These are phyloP conservation scores for Dactylella cylindrospora DNA, from an alignment of 2,329 filamentous ascomycete genomes.

Conservation along the genomic window DNA sequence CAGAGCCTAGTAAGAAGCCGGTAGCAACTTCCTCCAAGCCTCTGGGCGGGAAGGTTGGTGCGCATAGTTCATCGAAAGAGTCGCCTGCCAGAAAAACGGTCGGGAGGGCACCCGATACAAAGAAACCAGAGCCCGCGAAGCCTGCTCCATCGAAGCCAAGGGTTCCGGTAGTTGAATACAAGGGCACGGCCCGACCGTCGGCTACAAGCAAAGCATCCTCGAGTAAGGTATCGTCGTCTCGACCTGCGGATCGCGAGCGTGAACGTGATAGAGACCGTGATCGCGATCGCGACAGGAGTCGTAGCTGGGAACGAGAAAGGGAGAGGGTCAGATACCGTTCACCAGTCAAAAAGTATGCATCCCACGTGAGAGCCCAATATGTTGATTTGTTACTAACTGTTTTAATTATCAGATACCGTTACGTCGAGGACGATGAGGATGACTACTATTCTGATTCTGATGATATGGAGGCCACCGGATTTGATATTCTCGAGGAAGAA, in stretches of 20 bases:
- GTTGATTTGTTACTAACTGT: slow-evolving; percentile 1
- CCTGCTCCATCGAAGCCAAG: slow-evolving; percentile 17
- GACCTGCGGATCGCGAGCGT: background rate
- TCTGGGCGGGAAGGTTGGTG: background rate
- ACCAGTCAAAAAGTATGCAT: slow-evolving; percentile 12
- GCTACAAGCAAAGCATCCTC: slow-evolving; percentile 13
- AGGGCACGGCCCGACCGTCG: slow-evolving; percentile 32
- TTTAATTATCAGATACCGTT: slow-evolving; percentile 45
- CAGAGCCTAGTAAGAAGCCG: slow-evolving; percentile 16
- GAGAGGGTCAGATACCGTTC: slow-evolving; percentile 16
- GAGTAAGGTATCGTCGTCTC: slow-evolving; percentile 11
- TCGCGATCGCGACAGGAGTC: slow-evolving; percentile 4
- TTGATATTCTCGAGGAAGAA: slow-evolving; percentile 48
- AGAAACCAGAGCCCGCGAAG: slow-evolving; percentile 8
- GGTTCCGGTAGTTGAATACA: slow-evolving; percentile 24
- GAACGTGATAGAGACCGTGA: slow-evolving; percentile 8
- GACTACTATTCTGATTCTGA: slow-evolving; percentile 47
- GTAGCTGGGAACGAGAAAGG: slow-evolving; percentile 22
- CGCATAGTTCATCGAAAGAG: slow-evolving; percentile 8
- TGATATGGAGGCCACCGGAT: slow-evolving; percentile 48
- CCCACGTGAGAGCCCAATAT: background rate
- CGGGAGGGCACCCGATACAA: slow-evolving; percentile 1
- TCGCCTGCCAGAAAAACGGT: slow-evolving; percentile 10
- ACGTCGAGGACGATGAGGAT: slow-evolving; percentile 44
- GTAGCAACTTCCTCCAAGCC: background rate